Conservation (phyloP, 2,329 filamentous ascomycete species). For the Exophiala sideris region DNA sequence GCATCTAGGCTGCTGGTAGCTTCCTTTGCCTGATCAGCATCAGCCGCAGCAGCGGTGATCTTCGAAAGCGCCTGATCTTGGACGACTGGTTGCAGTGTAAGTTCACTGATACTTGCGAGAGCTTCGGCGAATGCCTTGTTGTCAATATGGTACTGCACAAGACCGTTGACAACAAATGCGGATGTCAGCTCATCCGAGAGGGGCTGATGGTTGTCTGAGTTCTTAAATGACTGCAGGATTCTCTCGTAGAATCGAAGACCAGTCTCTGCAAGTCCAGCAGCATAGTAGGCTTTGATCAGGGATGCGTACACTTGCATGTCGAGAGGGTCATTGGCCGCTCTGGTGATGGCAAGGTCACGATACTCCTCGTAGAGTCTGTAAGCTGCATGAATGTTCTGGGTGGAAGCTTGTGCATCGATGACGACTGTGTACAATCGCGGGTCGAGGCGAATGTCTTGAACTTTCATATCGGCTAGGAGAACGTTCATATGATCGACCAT, state of each 20-base stretch:
- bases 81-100: constrained; percentile 52
- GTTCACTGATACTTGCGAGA: constrained; percentile 15
- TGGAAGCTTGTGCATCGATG: constrained; percentile 86
- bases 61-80: constrained; percentile 64
- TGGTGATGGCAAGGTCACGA: constrained; percentile 71
- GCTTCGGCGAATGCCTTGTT: constrained; percentile 19
- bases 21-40: constrained; percentile 66
- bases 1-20: constrained; percentile 65
- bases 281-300: constrained; percentile 84
- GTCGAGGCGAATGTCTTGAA: constrained; percentile 67
- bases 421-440: constrained; percentile 84
- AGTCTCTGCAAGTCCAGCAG: constrained; percentile 74
- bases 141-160: constrained; percentile 74
- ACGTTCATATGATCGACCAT: constrained; percentile 84
- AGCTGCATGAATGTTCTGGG: constrained; percentile 78
- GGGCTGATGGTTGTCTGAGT: constrained; percentile 50
- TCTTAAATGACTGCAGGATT: constrained; percentile 59
- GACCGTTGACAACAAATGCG: constrained; percentile 67
- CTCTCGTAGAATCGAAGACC: constrained; percentile 82
- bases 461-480: constrained; percentile 89
- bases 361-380: constrained; percentile 97
- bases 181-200: constrained; percentile 64
- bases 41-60: constrained; percentile 75
- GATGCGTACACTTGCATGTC: constrained; percentile 86
- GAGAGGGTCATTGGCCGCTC: constrained; percentile 65